Evolutionary conservation across 2,329 filamentous ascomycete genomes (phyloP), one percentile per base, ranked within the genome.

Genomic region (Curvularia sp.): DNA sequence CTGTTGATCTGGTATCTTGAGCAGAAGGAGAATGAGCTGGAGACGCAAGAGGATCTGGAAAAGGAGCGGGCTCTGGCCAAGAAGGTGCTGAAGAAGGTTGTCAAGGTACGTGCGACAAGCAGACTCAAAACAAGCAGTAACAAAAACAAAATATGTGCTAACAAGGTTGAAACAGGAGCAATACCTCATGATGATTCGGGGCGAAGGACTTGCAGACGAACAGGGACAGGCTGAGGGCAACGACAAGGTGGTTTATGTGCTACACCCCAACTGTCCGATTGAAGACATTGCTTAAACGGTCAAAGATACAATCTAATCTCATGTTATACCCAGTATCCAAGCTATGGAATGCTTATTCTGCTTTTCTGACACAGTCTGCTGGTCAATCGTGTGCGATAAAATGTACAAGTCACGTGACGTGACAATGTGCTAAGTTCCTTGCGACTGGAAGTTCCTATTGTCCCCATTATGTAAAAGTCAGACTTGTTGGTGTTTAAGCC

Each of bases 81-180:
- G 74, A 95, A 97, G 85, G 94, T 99, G 52, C 80, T 99, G 67
- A 96, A 91, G 84, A 89, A 92, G 78, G 96, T 98, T 89, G 90
- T 97, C 73, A 97, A 95, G 89, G 93, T 95, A 82, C 73, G 86
- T 63, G 45, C 6, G 41, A 30, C 38, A 42, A 27, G 43, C n/a
- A n/a, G n/a, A n/a, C n/a, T n/a, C n/a, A n/a, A n/a, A n/a, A n/a
- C n/a, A n/a, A n/a, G n/a, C n/a, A n/a, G n/a, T n/a, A n/a, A n/a
- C n/a, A n/a, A n/a, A n/a, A n/a, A n/a, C n/a, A n/a, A n/a, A n/a
- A n/a, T n/a, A 28, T 27, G 13, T 6, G 45, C 68, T 75, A 68
- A 76, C 48, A 12, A 47, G 3, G 39, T 5, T 28, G 0, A 53
- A 19, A 32, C 59, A 84, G 85, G 87, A 88, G 68, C 84, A 86